Evolutionary conservation across 352 stramenopile genomes (phyloP).

Genomic region (Phytophthora sp.): DNA sequence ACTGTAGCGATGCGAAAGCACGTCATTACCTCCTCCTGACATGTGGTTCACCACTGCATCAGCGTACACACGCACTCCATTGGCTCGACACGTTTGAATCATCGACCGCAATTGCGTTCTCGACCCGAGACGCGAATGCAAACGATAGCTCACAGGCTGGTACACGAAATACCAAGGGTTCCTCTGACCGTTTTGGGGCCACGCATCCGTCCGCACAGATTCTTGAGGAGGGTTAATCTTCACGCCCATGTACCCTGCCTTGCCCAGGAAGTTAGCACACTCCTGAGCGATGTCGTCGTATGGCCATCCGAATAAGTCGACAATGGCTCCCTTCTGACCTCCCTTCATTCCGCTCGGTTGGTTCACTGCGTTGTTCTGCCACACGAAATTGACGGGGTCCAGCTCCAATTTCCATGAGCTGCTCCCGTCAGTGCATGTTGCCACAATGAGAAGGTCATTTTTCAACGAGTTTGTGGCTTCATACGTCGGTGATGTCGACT

Average conservation of each 20-base stretch:
- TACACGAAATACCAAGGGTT: constrained; percentile 81
- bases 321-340: constrained; percentile 67
- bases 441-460: constrained; percentile 42
- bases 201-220: constrained; percentile 51
- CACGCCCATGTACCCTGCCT: constrained; percentile 71
- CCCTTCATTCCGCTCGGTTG: constrained; percentile 40
- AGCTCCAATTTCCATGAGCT: constrained; percentile 40
- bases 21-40: constrained; percentile 52
- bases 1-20: constrained; percentile 41
- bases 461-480: constrained; percentile 33
- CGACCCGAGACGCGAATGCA: constrained; percentile 62
- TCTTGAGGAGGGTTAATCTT: constrained; percentile 79
- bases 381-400: constrained; percentile 74
- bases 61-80: constrained; percentile 65
- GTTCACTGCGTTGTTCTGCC: constrained; percentile 48
- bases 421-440: constrained; percentile 28
- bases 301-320: constrained; percentile 75
- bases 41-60: constrained; percentile 74
- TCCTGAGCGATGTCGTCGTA: constrained; percentile 71
- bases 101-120: constrained; percentile 57
- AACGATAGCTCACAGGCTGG: constrained; percentile 67
- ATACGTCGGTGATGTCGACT: constrained; percentile 27
- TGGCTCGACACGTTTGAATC: constrained; percentile 72
- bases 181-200: constrained; percentile 42
- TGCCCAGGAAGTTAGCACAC: constrained; percentile 62